These are phyloP conservation scores for Rhizophora apiculata DNA, from an alignment of 345 rosid genomes.

Conservation along the genomic window DNA sequence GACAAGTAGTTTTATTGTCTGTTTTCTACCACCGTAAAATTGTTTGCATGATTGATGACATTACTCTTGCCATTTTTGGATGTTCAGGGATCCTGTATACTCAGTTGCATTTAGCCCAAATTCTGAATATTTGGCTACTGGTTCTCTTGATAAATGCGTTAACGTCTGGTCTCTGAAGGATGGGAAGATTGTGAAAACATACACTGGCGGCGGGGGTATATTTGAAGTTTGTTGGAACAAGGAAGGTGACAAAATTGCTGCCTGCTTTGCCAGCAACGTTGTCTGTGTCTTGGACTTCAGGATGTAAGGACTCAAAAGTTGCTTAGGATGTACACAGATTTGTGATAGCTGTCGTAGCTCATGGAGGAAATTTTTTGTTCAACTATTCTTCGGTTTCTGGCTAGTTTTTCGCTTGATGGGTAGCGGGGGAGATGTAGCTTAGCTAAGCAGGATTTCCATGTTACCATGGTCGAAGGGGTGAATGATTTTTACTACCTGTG, in stretches of 20 bases:
- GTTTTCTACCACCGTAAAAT: too few species aligned
- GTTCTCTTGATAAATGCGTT: conserved; percentile 83
- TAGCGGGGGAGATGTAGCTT: too few species aligned
- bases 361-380: neutral
- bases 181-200: conserved; percentile 84
- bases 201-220: conserved; percentile 82
- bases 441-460: too few species aligned
- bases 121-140: conserved; percentile 92
- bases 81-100: conserved; percentile 81
- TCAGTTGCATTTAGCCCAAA: conserved; percentile 97
- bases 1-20: too few species aligned
- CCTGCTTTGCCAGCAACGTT: conserved; percentile 81
- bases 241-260: conserved; percentile 96
- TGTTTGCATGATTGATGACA: too few species aligned
- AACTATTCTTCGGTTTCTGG: neutral
- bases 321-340: neutral
- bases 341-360: neutral
- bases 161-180: conserved; percentile 95
- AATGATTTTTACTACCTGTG: neutral
- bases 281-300: conserved; percentile 89
- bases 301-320: conserved; percentile 37
- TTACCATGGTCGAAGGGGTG: neutral
- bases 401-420: too few species aligned
- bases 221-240: conserved; percentile 98
- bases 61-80: neutral